phyloP scores from a whole-genome alignment of 805 yeast genomes.

The Ogataea philodendri region DNA sequence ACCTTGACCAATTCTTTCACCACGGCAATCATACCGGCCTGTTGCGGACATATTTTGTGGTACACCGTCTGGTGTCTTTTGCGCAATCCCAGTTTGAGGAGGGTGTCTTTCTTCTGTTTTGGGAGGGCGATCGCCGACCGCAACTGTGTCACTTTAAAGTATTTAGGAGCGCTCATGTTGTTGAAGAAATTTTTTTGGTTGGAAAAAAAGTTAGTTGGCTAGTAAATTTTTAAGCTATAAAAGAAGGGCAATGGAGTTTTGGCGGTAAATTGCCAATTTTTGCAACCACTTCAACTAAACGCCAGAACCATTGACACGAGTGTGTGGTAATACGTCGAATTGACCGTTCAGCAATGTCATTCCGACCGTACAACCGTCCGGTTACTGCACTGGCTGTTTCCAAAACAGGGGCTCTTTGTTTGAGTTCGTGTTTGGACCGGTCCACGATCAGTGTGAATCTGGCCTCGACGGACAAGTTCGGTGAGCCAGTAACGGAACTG shows the following conservation, averaged over 20 bases:
- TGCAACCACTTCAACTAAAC: no score
- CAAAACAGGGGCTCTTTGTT: constrained; percentile 9
- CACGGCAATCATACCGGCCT: constrained; percentile 79
- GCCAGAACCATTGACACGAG: no score
- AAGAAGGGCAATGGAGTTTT: no score
- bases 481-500: constrained; percentile 11
- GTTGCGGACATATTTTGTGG: constrained; percentile 68
- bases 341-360: constrained; percentile 3
- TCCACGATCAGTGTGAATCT: constrained; percentile 13
- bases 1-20: constrained; percentile 87
- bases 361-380: constrained; percentile 12
- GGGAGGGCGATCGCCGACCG: constrained; percentile 89
- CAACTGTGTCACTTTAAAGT: constrained; percentile 67
- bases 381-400: constrained; percentile 13
- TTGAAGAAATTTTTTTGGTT: constrained; percentile 7
- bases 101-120: constrained; percentile 57
- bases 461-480: constrained; percentile 1
- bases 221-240: no score
- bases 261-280: no score
- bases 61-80: constrained; percentile 73
- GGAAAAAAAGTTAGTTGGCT: no score
- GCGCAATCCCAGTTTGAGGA: constrained; percentile 69
- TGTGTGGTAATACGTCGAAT: no score
- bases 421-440: constrained; percentile 13
- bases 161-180: constrained; percentile 28